Percentiles rank a stretch among this genome's conserved stretches.
Conservation (phyloP, 169 alveolate species). For the Besnoitia besnoiti region DNA sequence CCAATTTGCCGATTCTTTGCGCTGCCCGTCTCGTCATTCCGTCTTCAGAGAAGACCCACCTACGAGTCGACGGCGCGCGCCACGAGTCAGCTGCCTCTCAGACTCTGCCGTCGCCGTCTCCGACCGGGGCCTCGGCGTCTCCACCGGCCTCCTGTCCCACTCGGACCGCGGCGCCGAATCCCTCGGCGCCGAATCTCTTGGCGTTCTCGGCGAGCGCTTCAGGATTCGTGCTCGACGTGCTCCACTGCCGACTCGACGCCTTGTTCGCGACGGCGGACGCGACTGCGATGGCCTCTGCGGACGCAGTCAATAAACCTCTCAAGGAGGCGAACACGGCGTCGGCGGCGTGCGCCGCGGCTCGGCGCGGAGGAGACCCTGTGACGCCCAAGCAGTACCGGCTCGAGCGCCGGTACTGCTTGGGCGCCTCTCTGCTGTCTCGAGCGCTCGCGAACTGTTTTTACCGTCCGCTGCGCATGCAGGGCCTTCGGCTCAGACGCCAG, state of each 20-base stretch:
- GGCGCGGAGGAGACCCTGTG: background rate
- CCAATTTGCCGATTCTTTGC: background rate
- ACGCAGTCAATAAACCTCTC: background rate
- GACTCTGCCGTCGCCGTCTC: background rate
- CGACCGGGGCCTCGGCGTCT: background rate
- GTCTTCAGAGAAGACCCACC: background rate
- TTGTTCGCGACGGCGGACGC: background rate
- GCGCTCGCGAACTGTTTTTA: background rate
- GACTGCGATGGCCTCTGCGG: slow-evolving; percentile 5
- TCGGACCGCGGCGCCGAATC: background rate
- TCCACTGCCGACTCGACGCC: background rate
- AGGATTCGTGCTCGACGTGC: background rate
- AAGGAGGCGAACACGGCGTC: background rate
- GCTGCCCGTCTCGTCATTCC: background rate
- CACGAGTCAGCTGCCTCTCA: background rate
- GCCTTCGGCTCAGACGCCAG: background rate
- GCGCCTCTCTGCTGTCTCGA: background rate
- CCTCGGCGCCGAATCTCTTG: background rate
- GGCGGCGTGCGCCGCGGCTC: background rate
- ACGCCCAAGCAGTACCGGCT: background rate
- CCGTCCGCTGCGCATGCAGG: background rate
- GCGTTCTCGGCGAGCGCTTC: background rate
- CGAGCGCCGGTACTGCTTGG: background rate
- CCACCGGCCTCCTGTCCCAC: background rate
- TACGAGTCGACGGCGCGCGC: background rate